Conservation (phyloP, 2,329 filamentous ascomycete genomes). For the Aspergillus ruber region DNA sequence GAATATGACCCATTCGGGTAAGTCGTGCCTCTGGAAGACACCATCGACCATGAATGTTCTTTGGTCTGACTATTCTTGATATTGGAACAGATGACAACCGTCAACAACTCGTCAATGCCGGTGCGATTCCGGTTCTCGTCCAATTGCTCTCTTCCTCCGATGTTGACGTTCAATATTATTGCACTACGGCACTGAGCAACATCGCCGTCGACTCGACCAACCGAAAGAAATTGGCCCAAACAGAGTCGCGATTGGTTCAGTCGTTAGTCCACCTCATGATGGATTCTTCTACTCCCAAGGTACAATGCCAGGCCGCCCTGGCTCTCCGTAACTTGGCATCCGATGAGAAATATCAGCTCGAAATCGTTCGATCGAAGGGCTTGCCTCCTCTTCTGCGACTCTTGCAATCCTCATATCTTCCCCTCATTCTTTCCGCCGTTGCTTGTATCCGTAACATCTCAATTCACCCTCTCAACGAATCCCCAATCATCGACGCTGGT, state of each 20-base stretch:
- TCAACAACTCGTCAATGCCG: slow-evolving; percentile 92
- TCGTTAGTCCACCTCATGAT: slow-evolving; percentile 97
- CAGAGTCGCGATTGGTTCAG: slow-evolving; percentile 84
- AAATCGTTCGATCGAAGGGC: slow-evolving; percentile 86
- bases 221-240: slow-evolving; percentile 81
- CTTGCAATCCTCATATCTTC: slow-evolving; percentile 89
- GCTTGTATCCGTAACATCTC: slow-evolving; percentile 99
- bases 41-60: not conserved
- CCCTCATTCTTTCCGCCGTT: slow-evolving; percentile 90
- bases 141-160: slow-evolving; percentile 88
- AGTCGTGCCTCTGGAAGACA: slow-evolving; percentile 18
- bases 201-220: slow-evolving; percentile 93
- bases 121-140: slow-evolving; percentile 95
- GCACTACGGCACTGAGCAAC: slow-evolving; percentile 95
- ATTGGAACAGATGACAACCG: slow-evolving; percentile 74
- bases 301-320: slow-evolving; percentile 93
- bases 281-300: slow-evolving; percentile 95
- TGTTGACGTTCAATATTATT: slow-evolving; percentile 98
- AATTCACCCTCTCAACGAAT: slow-evolving; percentile 95
- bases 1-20: slow-evolving; percentile 99
- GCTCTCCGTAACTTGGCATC: slow-evolving; percentile 92
- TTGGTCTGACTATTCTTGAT: slow-evolving; percentile 14
- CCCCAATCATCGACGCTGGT: slow-evolving; percentile 94
- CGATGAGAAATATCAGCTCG: slow-evolving; percentile 96
- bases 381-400: slow-evolving; percentile 79